phyloP scores from a whole-genome alignment of 2,329 filamentous ascomycete species.

The Dendryphion nanum region DNA sequence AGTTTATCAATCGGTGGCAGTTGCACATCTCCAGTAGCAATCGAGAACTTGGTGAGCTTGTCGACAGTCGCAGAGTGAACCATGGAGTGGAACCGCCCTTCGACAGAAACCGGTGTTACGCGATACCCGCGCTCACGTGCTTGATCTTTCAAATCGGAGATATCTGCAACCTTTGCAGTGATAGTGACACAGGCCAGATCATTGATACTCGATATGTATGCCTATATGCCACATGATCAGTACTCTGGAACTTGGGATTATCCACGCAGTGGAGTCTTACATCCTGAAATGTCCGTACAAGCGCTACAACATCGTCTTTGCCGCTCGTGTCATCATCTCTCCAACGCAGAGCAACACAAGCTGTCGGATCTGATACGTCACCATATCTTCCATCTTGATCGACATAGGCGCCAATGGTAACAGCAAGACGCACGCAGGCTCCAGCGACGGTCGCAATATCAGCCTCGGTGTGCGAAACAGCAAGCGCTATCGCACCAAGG shows the following conservation, averaged over 20 bases:
- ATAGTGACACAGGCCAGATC: background rate
- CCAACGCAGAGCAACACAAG: background rate
- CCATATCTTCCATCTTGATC: background rate
- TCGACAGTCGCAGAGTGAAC: background rate
- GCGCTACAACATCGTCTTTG: background rate
- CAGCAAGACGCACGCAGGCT: background rate
- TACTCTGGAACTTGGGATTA: too few species aligned
- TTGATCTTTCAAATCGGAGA: background rate
- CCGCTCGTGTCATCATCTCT: background rate
- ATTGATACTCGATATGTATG: conserved; percentile 2
- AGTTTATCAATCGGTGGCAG: background rate
- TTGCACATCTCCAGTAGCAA: background rate
- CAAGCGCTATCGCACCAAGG: conserved; percentile 5
- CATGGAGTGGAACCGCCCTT: conserved; percentile 1
- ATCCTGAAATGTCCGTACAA: background rate
- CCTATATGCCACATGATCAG: background rate
- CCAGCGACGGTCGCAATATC: background rate
- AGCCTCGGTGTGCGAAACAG: background rate
- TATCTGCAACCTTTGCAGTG: background rate
- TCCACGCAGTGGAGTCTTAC: background rate
- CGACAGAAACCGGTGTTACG: background rate
- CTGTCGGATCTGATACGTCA: background rate
- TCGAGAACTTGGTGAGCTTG: background rate
- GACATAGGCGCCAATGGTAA: background rate
- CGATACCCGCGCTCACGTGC: background rate